These are phyloP conservation scores for Exophiala sideris DNA, from an alignment of 2,329 filamentous ascomycete genomes.

Conservation along the genomic window DNA sequence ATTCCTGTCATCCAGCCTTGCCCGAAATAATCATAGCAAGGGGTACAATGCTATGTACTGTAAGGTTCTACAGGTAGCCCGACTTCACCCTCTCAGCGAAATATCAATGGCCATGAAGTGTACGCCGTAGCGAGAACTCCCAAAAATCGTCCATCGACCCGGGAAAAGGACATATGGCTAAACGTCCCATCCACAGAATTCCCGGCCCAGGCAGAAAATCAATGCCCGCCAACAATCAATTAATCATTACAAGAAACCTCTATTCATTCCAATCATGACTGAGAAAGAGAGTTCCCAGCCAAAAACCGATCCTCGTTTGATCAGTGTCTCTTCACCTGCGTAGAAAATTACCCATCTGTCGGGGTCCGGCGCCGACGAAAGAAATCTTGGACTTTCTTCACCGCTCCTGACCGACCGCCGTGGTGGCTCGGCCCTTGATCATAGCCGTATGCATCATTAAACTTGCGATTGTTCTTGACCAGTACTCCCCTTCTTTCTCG, in stretches of 20 bases:
- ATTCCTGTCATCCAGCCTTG: too few relatives aligned
- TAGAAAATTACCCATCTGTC: constrained; percentile 16
- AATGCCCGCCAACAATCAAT: constrained; percentile 13
- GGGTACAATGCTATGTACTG: constrained; percentile 16
- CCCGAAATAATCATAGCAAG: too few relatives aligned
- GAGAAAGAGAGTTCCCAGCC: neutral
- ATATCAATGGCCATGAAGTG: too few relatives aligned
- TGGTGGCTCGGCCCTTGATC: constrained; percentile 60
- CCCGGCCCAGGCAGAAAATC: neutral
- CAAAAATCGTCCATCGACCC: too few relatives aligned
- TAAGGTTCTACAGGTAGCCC: constrained; percentile 14
- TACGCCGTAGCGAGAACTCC: too few relatives aligned
- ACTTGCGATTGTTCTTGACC: constrained; percentile 81
- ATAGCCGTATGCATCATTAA: constrained; percentile 82
- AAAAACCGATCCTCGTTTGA: neutral
- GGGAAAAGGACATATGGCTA: constrained; percentile 1
- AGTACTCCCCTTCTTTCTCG: constrained; percentile 56
- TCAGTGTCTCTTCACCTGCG: neutral
- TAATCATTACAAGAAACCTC: constrained; percentile 22
- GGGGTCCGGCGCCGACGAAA: constrained; percentile 62
- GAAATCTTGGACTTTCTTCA: constrained; percentile 96
- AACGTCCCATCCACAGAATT: neutral
- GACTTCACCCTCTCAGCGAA: too few relatives aligned
- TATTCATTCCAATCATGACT: constrained; percentile 3
- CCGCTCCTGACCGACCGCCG: constrained; percentile 79